These are phyloP conservation scores for Amanita subjunquillea DNA, from an alignment of 768 basidiomycete genomes.

Conservation along the genomic window DNA sequence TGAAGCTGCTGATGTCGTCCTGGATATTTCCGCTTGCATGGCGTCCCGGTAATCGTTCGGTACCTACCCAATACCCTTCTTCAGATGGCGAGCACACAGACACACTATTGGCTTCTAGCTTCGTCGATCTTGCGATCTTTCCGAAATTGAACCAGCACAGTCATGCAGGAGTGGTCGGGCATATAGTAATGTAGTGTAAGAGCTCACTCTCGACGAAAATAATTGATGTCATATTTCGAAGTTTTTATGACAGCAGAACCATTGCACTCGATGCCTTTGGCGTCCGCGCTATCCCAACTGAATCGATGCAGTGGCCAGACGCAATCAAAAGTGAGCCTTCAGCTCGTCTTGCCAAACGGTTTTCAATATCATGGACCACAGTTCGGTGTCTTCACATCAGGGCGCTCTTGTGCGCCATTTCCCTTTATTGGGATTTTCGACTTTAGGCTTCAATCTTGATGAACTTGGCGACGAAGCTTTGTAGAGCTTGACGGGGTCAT, in stretches of 20 bases:
- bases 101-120: neutral
- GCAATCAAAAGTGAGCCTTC: neutral
- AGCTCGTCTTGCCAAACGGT: neutral
- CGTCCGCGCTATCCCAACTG: neutral
- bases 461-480: neutral
- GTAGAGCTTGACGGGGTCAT: neutral
- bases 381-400: neutral
- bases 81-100: neutral
- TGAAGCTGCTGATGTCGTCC: neutral
- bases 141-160: neutral
- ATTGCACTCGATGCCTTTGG: neutral
- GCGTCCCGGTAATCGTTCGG: neutral
- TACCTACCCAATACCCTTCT: neutral
- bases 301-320: neutral
- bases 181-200: neutral
- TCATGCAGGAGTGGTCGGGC: neutral
- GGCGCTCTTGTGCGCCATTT: neutral
- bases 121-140: neutral
- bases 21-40: neutral
- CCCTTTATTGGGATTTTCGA: neutral
- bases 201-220: neutral
- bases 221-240: neutral
- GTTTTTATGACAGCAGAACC: neutral
- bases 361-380: neutral
- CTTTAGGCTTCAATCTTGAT: neutral